Conservation (phyloP, 345 rosid genomes). For the Arabis alpina region DNA sequence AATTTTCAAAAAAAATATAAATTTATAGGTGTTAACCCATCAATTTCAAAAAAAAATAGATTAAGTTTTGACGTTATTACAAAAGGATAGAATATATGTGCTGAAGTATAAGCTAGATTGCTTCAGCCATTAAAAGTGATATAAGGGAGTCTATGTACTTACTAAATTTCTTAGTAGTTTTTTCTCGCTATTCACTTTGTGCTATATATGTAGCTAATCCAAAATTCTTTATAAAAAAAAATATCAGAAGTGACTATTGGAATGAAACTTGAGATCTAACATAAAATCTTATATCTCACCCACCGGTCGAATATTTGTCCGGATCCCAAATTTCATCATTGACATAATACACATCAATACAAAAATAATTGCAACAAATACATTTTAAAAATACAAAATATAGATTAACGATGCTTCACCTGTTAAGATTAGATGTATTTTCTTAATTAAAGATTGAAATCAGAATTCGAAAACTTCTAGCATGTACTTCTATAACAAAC, state of each 20-base stretch:
- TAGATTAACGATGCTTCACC: constrained; percentile 16
- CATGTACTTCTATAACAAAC: not conserved
- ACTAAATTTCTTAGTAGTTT: too few relatives aligned
- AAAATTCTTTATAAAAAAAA: not conserved
- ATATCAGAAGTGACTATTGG: constrained; percentile 23
- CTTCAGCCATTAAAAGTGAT: too few relatives aligned
- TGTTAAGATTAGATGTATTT: not conserved
- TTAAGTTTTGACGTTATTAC: too few relatives aligned
- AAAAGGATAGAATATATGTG: too few relatives aligned
- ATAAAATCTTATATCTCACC: constrained; percentile 33
- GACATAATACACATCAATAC: not conserved
- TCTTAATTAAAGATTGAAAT: not conserved
- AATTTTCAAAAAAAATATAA: too few relatives aligned
- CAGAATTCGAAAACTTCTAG: not conserved
- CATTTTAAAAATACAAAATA: not conserved
- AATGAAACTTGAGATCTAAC: constrained; percentile 23
- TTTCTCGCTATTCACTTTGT: too few relatives aligned
- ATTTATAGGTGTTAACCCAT: too few relatives aligned
- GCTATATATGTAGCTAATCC: too few relatives aligned
- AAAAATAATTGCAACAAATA: too few relatives aligned
- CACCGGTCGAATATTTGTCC: constrained; percentile 34
- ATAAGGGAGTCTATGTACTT: too few relatives aligned
- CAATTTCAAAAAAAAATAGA: too few relatives aligned
- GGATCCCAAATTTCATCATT: constrained; percentile 4
- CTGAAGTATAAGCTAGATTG: too few relatives aligned